Conservation (phyloP, 306 rosid species). For the Abrus precatorius region DNA sequence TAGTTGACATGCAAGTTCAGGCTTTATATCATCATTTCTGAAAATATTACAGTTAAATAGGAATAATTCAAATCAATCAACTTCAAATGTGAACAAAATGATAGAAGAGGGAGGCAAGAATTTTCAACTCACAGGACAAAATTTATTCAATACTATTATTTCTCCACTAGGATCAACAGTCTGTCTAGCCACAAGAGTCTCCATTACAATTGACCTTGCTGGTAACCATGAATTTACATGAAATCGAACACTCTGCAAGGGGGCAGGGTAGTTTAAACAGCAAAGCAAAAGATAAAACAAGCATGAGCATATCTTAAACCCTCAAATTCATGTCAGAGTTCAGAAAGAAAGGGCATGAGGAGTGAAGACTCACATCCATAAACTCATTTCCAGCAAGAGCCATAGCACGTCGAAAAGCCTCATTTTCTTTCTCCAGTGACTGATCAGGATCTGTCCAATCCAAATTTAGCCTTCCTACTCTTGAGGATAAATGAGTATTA, state of each 20-base stretch:
- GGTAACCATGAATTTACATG: slow-evolving; percentile 95
- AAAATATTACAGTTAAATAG: slow-evolving; percentile 16
- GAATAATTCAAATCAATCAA: slow-evolving; percentile 22
- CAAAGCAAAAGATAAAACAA: slow-evolving; percentile 31
- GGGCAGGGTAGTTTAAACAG: slow-evolving; percentile 14
- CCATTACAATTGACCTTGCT: slow-evolving; percentile 92
- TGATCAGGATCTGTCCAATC: slow-evolving; percentile 97
- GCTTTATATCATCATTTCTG: slow-evolving; percentile 39
- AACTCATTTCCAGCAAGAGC: slow-evolving; percentile 89
- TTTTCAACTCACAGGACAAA: slow-evolving; percentile 88
- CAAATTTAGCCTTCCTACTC: slow-evolving; percentile 88
- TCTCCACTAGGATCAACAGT: slow-evolving; percentile 87
- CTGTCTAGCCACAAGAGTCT: slow-evolving; percentile 74
- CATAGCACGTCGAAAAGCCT: slow-evolving; percentile 90
- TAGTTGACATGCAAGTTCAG: not conserved
- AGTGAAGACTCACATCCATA: slow-evolving; percentile 66
- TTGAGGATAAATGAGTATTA: slow-evolving; percentile 92
- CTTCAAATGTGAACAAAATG: slow-evolving; percentile 20
- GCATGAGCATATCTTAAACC: not conserved
- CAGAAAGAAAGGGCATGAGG: not conserved
- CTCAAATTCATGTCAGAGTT: not conserved
- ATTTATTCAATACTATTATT: slow-evolving; percentile 77
- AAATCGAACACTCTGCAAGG: slow-evolving; percentile 73
- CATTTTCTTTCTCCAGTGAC: slow-evolving; percentile 87
- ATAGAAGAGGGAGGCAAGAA: slow-evolving; percentile 16